Percentiles rank a stretch among this genome's conserved stretches.
These are phyloP conservation scores for Penicillium odoratum DNA, from an alignment of 495 filamentous ascomycete species.

Conservation along the genomic window DNA sequence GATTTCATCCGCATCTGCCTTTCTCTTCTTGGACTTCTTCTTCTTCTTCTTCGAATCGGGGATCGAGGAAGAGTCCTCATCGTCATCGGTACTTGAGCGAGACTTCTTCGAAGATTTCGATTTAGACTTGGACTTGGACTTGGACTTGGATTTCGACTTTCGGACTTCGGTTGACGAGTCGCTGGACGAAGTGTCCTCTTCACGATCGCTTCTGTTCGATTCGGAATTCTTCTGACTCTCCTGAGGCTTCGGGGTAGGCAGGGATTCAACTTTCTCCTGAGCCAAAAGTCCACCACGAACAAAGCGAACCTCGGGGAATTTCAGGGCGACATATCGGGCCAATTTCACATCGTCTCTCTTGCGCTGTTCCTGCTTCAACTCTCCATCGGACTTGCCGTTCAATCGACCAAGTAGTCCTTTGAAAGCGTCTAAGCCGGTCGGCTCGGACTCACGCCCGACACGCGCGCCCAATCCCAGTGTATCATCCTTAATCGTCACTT, in stretches of 20 bases:
- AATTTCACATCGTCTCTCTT: constrained; percentile 61
- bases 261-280: constrained; percentile 56
- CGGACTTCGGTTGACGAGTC: constrained; percentile 4
- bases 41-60: constrained; percentile 35
- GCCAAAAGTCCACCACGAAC: constrained; percentile 77
- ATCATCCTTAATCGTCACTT: constrained; percentile 80
- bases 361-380: constrained; percentile 63
- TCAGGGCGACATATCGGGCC: constrained; percentile 64
- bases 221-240: constrained; percentile 27
- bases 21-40: constrained; percentile 52
- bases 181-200: constrained; percentile 10
- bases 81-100: constrained; percentile 17
- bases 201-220: constrained; percentile 12
- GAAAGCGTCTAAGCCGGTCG: constrained; percentile 81
- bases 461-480: constrained; percentile 86
- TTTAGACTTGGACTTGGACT: constrained; percentile 24
- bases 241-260: constrained; percentile 22
- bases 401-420: constrained; percentile 81
- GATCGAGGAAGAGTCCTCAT: constrained; percentile 15
- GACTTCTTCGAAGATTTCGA: constrained; percentile 28
- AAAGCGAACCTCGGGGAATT: constrained; percentile 74
- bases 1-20: constrained; percentile 39
- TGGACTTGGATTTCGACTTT: constrained; percentile 20
- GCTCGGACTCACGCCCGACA: constrained; percentile 60
- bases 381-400: constrained; percentile 78